Evolutionary conservation across 768 basidiomycete species (phyloP).

Genomic region (Mycena floridula): DNA sequence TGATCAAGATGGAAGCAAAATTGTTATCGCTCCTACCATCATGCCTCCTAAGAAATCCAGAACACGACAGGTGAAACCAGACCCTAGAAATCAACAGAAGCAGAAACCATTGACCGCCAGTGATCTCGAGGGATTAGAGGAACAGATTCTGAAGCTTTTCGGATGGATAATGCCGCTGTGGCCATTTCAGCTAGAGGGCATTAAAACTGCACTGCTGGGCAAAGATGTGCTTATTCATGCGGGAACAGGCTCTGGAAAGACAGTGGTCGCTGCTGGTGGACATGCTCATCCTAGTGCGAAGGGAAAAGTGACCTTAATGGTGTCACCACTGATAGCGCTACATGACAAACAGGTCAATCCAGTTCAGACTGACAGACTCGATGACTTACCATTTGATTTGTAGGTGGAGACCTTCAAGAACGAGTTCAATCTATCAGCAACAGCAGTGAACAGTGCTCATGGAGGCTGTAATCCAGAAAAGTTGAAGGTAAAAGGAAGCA

Average conservation of each 20-base stretch:
- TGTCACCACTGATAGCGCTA: no score
- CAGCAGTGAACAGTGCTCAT: slow-evolving; percentile 17
- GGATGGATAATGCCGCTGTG: no score
- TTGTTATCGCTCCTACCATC: no score
- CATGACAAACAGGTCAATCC: no score
- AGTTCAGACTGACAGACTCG: slow-evolving; percentile 26
- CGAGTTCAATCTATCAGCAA: slow-evolving; percentile 15
- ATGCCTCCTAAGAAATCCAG: no score
- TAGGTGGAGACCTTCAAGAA: slow-evolving; percentile 17
- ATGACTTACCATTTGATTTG: slow-evolving; percentile 17
- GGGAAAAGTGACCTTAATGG: slow-evolving; percentile 27
- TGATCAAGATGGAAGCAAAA: no score
- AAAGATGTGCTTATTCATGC: slow-evolving; percentile 27
- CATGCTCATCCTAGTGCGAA: slow-evolving; percentile 18
- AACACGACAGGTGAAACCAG: no score
- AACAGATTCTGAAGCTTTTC: no score
- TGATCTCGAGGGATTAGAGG: no score
- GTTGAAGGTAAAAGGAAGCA: slow-evolving; percentile 1
- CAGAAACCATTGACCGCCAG: no score
- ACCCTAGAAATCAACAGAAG: no score
- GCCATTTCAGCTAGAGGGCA: slow-evolving; percentile 26
- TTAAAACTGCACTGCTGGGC: slow-evolving; percentile 21
- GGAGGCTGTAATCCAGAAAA: slow-evolving; percentile 10
- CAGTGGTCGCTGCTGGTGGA: slow-evolving; percentile 28
- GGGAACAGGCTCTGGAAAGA: slow-evolving; percentile 3